phyloP scores from a whole-genome alignment of 2,329 filamentous ascomycete species.

The Penicillium janthinellum region DNA sequence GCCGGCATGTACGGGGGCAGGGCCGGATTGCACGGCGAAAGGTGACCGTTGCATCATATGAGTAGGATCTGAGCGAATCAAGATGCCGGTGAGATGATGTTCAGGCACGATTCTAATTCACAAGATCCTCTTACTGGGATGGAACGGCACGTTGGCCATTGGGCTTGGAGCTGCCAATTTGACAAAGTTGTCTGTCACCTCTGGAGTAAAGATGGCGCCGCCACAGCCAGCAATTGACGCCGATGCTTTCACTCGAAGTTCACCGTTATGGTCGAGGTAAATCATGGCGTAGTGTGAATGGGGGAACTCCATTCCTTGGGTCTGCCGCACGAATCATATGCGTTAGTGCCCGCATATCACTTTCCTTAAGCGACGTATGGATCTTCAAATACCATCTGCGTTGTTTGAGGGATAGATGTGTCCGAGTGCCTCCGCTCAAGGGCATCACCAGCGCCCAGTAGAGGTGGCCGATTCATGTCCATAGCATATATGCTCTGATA shows the following conservation, averaged over 20 bases:
- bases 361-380: too few relatives aligned
- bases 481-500: conserved; percentile 9
- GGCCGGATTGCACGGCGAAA: conserved; percentile 18
- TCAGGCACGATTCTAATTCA: too few relatives aligned
- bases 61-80: conserved; percentile 7
- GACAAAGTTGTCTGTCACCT: conserved; percentile 39
- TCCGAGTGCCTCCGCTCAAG: conserved; percentile 27
- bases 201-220: conserved; percentile 38
- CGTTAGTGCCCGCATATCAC: conserved; percentile 9
- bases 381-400: conserved; percentile 17
- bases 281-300: conserved; percentile 42
- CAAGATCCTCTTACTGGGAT: conserved; percentile 26
- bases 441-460: conserved; percentile 12
- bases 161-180: conserved; percentile 28
- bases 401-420: conserved; percentile 17
- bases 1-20: conserved; percentile 29
- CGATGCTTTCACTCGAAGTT: conserved; percentile 35
- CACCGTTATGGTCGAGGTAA: conserved; percentile 39
- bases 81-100: neutral
- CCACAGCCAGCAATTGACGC: conserved; percentile 37
- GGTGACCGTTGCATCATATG: conserved; percentile 9
- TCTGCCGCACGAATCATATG: conserved; percentile 10
- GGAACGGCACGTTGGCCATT: conserved; percentile 25
- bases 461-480: conserved; percentile 20
- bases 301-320: conserved; percentile 26